A percentile compares a stretch with the other conserved stretches of the same genome.
phyloP scores from a whole-genome alignment of 2,329 filamentous ascomycete genomes.

The Trichoderma lentiforme region DNA sequence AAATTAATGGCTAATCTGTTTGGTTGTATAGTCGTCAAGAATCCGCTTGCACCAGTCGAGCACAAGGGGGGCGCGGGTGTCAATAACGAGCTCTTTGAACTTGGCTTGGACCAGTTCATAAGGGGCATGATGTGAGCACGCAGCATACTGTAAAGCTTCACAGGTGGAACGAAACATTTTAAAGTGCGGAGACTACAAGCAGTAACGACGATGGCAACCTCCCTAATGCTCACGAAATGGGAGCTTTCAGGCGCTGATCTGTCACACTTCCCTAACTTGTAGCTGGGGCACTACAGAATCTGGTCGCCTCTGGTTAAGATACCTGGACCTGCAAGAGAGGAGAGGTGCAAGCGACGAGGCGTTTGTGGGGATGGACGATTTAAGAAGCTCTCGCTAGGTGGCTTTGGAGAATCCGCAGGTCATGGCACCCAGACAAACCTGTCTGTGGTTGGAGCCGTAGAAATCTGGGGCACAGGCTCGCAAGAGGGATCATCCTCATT shows the following conservation, averaged over 20 bases:
- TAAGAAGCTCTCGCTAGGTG: neutral
- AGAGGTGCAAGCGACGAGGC: neutral
- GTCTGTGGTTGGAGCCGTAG: neutral
- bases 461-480: neutral
- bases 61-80: constrained; percentile 68
- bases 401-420: neutral
- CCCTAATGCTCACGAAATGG: neutral
- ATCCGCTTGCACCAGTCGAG: constrained; percentile 65
- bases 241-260: neutral
- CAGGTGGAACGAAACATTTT: neutral
- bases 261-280: neutral
- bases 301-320: neutral
- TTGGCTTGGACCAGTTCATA: constrained; percentile 74
- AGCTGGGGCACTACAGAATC: neutral
- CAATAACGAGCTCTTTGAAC: constrained; percentile 67
- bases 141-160: neutral
- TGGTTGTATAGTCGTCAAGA: constrained; percentile 56
- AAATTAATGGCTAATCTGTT: neutral
- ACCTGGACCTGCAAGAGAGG: neutral
- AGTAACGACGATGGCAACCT: neutral
- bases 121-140: constrained; percentile 55
- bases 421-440: neutral
- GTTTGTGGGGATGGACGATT: neutral
- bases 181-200: neutral
- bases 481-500: neutral